phyloP scores from a whole-genome alignment of 352 stramenopile species.

The Pythium plurisporium region DNA sequence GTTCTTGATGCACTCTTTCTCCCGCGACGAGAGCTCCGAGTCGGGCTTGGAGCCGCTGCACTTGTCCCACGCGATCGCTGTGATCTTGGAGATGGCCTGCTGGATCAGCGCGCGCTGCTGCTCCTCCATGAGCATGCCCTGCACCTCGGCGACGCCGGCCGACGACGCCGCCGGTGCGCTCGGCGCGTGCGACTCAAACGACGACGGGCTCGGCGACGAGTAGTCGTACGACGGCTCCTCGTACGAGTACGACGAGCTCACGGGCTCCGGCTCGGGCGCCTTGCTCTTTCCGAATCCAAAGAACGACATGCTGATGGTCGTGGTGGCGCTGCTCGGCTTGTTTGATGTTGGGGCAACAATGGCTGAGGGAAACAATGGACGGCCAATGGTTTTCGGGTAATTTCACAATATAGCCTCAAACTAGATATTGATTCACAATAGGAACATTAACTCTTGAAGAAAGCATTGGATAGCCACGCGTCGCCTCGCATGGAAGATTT shows the following conservation, averaged over 20 bases:
- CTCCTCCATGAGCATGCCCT: constrained; percentile 83
- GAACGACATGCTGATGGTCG: constrained; percentile 63
- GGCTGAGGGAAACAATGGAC: constrained; percentile 1
- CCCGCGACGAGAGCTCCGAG: constrained; percentile 73
- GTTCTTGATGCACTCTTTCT: constrained; percentile 87
- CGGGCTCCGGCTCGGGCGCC: constrained; percentile 39
- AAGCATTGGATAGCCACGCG: no score
- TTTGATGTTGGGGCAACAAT: neutral
- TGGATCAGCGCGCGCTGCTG: constrained; percentile 86
- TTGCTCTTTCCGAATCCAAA: constrained; percentile 79
- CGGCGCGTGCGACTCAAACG: constrained; percentile 30
- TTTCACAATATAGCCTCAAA: no score
- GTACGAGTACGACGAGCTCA: constrained; percentile 51
- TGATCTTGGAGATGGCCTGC: constrained; percentile 88
- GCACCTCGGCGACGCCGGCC: constrained; percentile 54
- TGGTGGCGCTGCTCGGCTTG: neutral
- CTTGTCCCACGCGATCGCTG: constrained; percentile 86
- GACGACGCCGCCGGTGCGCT: constrained; percentile 25
- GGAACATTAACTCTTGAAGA: no score
- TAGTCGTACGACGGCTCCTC: constrained; percentile 80
- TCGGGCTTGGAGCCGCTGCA: constrained; percentile 83
- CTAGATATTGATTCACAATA: no score
- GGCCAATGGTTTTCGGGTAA: no score
- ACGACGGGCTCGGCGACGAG: constrained; percentile 29
- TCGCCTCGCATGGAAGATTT: no score